Evolutionary conservation across 164 flowering plant species (phyloP), one percentile per base, ranked within the genome.

Genomic region (Dillenia suffruticosa): DNA sequence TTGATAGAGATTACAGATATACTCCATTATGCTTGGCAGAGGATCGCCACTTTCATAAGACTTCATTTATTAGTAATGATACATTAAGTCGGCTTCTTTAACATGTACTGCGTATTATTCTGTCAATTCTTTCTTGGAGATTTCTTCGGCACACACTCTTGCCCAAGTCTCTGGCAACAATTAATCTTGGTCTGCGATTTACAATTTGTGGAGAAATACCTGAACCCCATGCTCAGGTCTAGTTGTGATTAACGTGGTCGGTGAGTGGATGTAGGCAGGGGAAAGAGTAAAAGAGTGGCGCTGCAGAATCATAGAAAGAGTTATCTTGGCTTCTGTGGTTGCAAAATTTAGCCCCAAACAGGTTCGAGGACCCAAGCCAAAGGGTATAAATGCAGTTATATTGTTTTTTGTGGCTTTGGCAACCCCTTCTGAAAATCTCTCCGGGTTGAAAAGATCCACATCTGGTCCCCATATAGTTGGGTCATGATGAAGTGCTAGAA

Each of bases 211-310:
- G 40, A 32, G 6, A 32, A 57, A 14, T 57, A 57, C 2, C 47
- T 57, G 60, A 9, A 57, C 4, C 16, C 60, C 60, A 43, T 57
- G 60, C 44, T 57, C 22, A 10, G 60, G 60, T 10, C 60, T n/a
- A 14, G 16, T 2, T 3, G 47, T 57, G 49, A 59, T 4, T 12
- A 59, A 12, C 40, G 17, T 55, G 2, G 15, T 12, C 0, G 50
- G 50, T 48, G n/a, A 14, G 50, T 11, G 50, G 7, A 48, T 10
- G 9, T 48, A 48, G n/a, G 50, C 50, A 11, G 50, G 50, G 50
- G 50, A 48, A 14, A 48, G 50, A 11, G 51, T 48, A 14, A 48
- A 48, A 11, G 50, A 11, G 50, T 48, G 5, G n/a, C 50, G n/a
- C 8, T 48, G n/a, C n/a, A 48, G 3, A 14, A 11, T 48, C 50